Conservation (phyloP, 495 filamentous ascomycete species). For the Jackrogersella multiformis region DNA sequence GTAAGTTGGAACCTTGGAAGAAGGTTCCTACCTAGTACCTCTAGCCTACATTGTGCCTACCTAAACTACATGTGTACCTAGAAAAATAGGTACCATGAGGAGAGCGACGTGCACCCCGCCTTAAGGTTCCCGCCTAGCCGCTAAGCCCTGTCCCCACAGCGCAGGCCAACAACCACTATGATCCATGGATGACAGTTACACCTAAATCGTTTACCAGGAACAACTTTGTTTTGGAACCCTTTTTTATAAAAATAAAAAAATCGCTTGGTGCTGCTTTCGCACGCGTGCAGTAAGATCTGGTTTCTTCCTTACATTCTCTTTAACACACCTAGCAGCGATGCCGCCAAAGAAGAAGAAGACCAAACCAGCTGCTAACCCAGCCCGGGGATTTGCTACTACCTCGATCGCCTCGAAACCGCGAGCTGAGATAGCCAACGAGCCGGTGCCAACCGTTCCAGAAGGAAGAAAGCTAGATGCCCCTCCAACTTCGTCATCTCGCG, state of each 20-base stretch:
- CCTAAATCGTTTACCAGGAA: constrained; percentile 24
- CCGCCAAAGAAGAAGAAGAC: constrained; percentile 85
- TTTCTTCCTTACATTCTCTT: constrained; percentile 10
- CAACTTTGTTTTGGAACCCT: no score
- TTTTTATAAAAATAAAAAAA: constrained; percentile 11
- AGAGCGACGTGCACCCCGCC: constrained; percentile 6
- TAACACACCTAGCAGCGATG: constrained; percentile 58
- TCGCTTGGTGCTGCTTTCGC: constrained; percentile 5
- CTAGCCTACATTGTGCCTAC: no score
- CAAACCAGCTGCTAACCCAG: constrained; percentile 83
- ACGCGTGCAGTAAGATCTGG: neutral
- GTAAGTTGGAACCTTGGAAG: no score
- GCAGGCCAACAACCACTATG: constrained; percentile 2
- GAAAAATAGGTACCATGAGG: no score
- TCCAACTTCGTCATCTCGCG: constrained; percentile 45
- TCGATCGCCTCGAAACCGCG: constrained; percentile 82
- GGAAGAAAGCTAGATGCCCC: constrained; percentile 40
- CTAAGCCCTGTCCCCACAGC: constrained; percentile 32
- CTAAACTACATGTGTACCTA: no score
- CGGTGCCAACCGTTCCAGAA: constrained; percentile 24
- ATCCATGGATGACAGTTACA: constrained; percentile 8
- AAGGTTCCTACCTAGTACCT: no score
- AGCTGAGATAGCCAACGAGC: constrained; percentile 50
- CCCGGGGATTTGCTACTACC: constrained; percentile 90
- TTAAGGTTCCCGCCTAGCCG: constrained; percentile 25